Evolutionary conservation across 177 flowering plant genomes (phyloP).

Genomic region (Vitis hybrid): DNA sequence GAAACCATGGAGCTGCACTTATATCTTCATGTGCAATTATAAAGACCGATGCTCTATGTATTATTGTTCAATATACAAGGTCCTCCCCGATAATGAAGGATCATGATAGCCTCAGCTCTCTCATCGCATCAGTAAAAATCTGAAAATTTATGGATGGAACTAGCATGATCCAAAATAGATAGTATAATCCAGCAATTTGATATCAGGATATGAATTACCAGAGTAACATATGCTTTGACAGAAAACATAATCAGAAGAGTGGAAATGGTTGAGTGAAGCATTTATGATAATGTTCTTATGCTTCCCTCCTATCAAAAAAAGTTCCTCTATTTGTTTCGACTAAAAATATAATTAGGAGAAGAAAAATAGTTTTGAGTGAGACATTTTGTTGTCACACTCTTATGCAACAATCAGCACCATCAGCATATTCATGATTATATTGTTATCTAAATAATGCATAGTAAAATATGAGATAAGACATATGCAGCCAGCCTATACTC

Average conservation of each 20-base stretch:
- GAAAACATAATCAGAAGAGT: background rate
- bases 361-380: too few species aligned
- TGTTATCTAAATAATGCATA: background rate
- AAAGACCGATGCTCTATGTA: too few species aligned
- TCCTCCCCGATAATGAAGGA: too few species aligned
- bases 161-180: background rate
- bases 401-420: too few species aligned
- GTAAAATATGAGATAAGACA: background rate
- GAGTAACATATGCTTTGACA: background rate
- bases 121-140: slow-evolving; percentile 35
- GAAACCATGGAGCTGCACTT: too few species aligned
- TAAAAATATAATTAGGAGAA: background rate
- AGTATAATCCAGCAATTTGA: background rate
- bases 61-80: too few species aligned
- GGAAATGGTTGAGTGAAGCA: background rate
- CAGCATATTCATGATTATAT: background rate
- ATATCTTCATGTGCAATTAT: too few species aligned
- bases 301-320: background rate
- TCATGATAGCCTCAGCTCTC: slow-evolving; percentile 23
- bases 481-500: background rate
- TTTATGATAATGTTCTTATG: background rate
- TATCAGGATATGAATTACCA: background rate
- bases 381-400: background rate
- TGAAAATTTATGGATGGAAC: slow-evolving; percentile 5
- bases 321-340: background rate